Base-by-base conservation (phyloP, 2,329 filamentous ascomycete species). In the Pseudogymnoascus sp. region DNA sequence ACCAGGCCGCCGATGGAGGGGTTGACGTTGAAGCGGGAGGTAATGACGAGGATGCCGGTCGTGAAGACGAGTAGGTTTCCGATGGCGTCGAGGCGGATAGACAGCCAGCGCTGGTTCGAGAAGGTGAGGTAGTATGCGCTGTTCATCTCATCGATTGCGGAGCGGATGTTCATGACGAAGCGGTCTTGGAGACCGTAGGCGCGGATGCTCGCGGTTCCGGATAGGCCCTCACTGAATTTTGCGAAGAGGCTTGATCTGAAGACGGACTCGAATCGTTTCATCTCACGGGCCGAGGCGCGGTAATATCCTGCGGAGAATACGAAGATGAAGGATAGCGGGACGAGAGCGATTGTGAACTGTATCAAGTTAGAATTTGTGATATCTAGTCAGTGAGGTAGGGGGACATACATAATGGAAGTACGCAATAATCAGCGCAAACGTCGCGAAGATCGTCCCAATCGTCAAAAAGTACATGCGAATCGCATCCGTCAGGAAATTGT, bases 51-150 rank as follows among this genome's bases (percentile, higher is more conserved):
- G 65, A 97, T 92, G 60, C 91, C 91, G 1, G 89, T 91, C 0
- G 88, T 89, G 72, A 97, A 94, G 14, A 97, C 91, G 2, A 99
- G 81, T 12, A 89, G 71, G 66, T 89, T 92, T 18, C 92, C 91
- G 62, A 97, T 90, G 38, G 87, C 78, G 73, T 97, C 94, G 1
- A 97, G 81, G 3, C 94, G 87, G 2, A 92, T 79, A 7, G 90
- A 91, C 14, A 97, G 81, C 93, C 93, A 99, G 40, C 94, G 84
- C 77, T 97, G 93, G 72, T 97, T 97, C 4, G 91, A 90, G 73
- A 95, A 97, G 0, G 93, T 97, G 37, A 97, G 81, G 74, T 91
- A 99, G 75, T 97, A 97, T 0, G 93, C 93, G 23, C 88, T 85
- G 73, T 97, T 88, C 92, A 97, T 97, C 67, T 91, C 83, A 73